These are phyloP conservation scores for Sclerotinia spermophila DNA, from an alignment of 2,329 filamentous ascomycete species.

Conservation along the genomic window DNA sequence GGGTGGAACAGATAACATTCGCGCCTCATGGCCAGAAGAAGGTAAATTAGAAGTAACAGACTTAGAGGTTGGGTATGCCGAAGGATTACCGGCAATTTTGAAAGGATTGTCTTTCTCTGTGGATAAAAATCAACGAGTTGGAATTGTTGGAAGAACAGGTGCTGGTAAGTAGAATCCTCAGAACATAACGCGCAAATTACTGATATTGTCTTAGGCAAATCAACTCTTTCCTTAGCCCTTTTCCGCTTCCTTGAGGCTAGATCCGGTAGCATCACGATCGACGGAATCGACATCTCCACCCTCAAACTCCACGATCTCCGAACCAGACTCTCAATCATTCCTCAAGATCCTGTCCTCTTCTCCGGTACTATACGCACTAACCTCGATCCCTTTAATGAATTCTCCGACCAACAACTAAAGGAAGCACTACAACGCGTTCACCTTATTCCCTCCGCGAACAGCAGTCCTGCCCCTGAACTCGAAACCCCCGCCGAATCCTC, in stretches of 20 bases:
- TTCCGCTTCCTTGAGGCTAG: constrained; percentile 29
- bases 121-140: constrained; percentile 52
- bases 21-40: constrained; percentile 69
- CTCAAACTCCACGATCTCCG: constrained; percentile 35
- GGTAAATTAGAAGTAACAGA: constrained; percentile 69
- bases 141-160: constrained; percentile 33
- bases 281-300: constrained; percentile 35
- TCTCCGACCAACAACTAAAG: constrained; percentile 83
- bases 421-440: constrained; percentile 82
- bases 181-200: constrained; percentile 18
- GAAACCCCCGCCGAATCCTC: constrained; percentile 11
- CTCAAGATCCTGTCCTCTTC: constrained; percentile 74
- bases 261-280: constrained; percentile 42
- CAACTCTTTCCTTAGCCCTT: constrained; percentile 29
- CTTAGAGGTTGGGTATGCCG: constrained; percentile 67
- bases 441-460: constrained; percentile 51
- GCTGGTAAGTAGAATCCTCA: constrained; percentile 28
- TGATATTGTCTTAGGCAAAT: constrained; percentile 28
- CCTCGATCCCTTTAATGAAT: constrained; percentile 81
- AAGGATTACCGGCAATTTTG: constrained; percentile 65
- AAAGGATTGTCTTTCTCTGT: constrained; percentile 64
- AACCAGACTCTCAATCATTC: constrained; percentile 35
- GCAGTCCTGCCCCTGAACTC: constrained; percentile 2
- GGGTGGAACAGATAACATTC: constrained; percentile 51
- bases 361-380: constrained; percentile 82